Conservation (phyloP, 2,329 filamentous ascomycete species). For the Venturia aucupariae region DNA sequence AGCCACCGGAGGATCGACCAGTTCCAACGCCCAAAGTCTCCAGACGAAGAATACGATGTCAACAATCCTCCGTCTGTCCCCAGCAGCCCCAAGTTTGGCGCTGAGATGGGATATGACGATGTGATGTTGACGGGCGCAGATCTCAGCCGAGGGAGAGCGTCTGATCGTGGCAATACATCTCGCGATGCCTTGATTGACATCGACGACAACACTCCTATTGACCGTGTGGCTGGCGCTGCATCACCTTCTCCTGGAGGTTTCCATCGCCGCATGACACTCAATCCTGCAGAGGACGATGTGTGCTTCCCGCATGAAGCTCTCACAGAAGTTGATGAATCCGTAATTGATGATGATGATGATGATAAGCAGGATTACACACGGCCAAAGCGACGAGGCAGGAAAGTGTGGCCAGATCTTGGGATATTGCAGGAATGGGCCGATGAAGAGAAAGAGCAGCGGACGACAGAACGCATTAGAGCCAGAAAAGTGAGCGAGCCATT, state of each 20-base stretch:
- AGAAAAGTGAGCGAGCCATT: slow-evolving; percentile 93
- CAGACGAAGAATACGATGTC: slow-evolving; percentile 45
- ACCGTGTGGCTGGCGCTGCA: not conserved
- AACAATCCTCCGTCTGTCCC: slow-evolving; percentile 58
- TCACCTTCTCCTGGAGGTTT: not conserved
- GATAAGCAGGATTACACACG: slow-evolving; percentile 19
- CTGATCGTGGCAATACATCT: slow-evolving; percentile 20
- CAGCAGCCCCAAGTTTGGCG: slow-evolving; percentile 45
- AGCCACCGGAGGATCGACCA: slow-evolving; percentile 20
- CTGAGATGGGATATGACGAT: slow-evolving; percentile 47
- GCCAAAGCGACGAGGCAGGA: slow-evolving; percentile 48
- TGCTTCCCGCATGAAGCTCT: slow-evolving; percentile 77
- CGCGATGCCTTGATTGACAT: slow-evolving; percentile 43
- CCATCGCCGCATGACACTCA: slow-evolving; percentile 34
- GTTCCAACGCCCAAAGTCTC: slow-evolving; percentile 13
- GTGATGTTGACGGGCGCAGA: slow-evolving; percentile 59
- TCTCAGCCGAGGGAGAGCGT: slow-evolving; percentile 31
- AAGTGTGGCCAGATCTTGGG: slow-evolving; percentile 77
- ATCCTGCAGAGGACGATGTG: slow-evolving; percentile 74
- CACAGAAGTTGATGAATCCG: slow-evolving; percentile 46
- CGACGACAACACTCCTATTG: slow-evolving; percentile 26
- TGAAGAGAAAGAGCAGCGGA: slow-evolving; percentile 81
- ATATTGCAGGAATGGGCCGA: slow-evolving; percentile 83
- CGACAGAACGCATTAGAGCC: slow-evolving; percentile 64
- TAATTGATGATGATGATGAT: slow-evolving; percentile 67